phyloP scores from a whole-genome alignment of 306 rosid species.

The Castanospermum australe region DNA sequence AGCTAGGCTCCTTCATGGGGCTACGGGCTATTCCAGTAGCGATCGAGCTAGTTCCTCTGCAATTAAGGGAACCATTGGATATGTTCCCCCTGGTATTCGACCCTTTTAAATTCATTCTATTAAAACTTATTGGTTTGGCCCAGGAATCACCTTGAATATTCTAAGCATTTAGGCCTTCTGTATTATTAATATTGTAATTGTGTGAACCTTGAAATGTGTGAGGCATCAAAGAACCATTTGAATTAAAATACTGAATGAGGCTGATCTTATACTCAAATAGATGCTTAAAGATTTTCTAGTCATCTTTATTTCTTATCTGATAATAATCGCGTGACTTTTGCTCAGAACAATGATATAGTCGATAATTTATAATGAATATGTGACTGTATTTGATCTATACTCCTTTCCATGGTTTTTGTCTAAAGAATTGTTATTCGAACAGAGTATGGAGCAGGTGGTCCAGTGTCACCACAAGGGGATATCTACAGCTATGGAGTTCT shows the following conservation, averaged over 20 bases:
- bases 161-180: no score
- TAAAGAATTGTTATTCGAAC: background rate
- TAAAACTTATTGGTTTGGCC: no score
- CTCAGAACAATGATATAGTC: background rate
- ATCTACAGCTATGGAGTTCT: conserved; percentile 37
- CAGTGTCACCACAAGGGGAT: conserved; percentile 30
- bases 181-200: no score
- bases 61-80: conserved; percentile 39
- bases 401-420: background rate
- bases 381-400: background rate
- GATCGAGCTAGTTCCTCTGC: conserved; percentile 18
- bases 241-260: no score
- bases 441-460: conserved; percentile 28
- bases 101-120: no score
- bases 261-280: no score
- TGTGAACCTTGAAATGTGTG: no score
- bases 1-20: conserved; percentile 37
- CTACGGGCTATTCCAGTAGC: background rate
- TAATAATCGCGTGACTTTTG: no score
- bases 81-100: conserved; percentile 43
- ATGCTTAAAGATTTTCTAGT: no score
- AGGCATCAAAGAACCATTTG: no score
- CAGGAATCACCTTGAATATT: no score
- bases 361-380: background rate
- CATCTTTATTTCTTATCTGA: no score